Percentiles rank a stretch among this genome's conserved stretches.
These are phyloP conservation scores for Plasmodium falciparum DNA, from an alignment of 169 alveolate species.

Conservation along the genomic window DNA sequence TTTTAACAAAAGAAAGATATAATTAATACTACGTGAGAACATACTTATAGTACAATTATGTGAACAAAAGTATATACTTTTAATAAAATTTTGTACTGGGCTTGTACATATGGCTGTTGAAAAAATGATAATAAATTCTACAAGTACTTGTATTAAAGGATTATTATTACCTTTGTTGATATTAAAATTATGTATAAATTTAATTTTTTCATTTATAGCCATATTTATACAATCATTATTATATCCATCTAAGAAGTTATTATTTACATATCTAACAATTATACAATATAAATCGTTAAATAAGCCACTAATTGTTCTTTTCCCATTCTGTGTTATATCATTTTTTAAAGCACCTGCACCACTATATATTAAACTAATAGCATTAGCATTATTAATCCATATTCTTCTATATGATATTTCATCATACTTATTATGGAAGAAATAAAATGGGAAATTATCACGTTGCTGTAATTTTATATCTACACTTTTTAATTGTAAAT, in stretches of 20 bases:
- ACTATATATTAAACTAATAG: constrained; percentile 65
- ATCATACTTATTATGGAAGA: constrained; percentile 29
- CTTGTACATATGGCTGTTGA: constrained; percentile 64
- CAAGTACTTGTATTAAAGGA: constrained; percentile 39
- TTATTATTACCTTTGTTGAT: constrained; percentile 42
- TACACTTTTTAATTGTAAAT: constrained; percentile 41
- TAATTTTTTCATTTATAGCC: constrained; percentile 45
- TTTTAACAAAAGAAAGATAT: constrained; percentile 15
- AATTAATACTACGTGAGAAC: constrained; percentile 38
- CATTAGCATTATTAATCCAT: constrained; percentile 75
- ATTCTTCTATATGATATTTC: constrained; percentile 47
- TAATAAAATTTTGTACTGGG: constrained; percentile 54
- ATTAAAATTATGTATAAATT: constrained; percentile 36
- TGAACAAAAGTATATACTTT: constrained; percentile 34
- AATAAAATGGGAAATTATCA: constrained; percentile 53
- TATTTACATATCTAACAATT: constrained; percentile 50
- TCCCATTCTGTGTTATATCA: constrained; percentile 75
- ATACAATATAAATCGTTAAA: constrained; percentile 42
- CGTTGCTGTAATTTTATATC: constrained; percentile 35
- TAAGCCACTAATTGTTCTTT: constrained; percentile 60
- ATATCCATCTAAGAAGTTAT: constrained; percentile 70
- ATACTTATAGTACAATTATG: constrained; percentile 35
- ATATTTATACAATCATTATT: constrained; percentile 76
- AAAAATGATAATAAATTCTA: constrained; percentile 60
- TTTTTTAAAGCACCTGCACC: constrained; percentile 74